Percentiles rank a stretch among this genome's conserved stretches.
Evolutionary conservation across 352 stramenopile species (phyloP).

Genomic region (Elongisporangium undulatum): DNA sequence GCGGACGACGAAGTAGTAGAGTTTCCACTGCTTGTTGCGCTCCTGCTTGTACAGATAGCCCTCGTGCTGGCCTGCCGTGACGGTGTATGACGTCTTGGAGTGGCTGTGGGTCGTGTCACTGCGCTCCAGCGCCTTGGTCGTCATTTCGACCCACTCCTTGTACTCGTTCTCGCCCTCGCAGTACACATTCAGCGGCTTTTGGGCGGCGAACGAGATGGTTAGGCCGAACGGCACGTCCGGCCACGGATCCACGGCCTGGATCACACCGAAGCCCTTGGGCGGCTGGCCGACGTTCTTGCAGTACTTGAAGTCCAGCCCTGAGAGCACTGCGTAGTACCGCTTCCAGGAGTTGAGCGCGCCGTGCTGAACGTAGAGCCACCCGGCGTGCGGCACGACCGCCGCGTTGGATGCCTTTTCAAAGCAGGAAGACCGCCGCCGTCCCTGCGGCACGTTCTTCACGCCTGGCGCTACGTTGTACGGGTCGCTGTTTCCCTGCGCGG

Average conservation of each 20-base stretch:
- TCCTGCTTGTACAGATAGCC: slow-evolving; percentile 69
- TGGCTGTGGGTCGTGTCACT: slow-evolving; percentile 41
- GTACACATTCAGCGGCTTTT: slow-evolving; percentile 37
- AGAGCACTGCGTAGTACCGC: slow-evolving; percentile 63
- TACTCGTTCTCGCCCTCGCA: slow-evolving; percentile 38
- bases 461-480: background rate
- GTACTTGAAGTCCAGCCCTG: slow-evolving; percentile 74
- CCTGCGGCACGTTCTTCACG: slow-evolving; percentile 6
- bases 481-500: background rate
- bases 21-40: slow-evolving; percentile 46
- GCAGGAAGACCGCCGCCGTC: slow-evolving; percentile 31
- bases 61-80: slow-evolving; percentile 58
- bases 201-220: slow-evolving; percentile 43
- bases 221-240: slow-evolving; percentile 44
- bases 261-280: slow-evolving; percentile 60
- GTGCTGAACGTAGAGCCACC: slow-evolving; percentile 63
- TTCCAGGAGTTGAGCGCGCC: slow-evolving; percentile 68
- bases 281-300: slow-evolving; percentile 52
- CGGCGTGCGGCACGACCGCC: slow-evolving; percentile 52
- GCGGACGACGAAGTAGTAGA: slow-evolving; percentile 55
- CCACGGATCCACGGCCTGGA: slow-evolving; percentile 39
- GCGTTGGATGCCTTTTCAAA: slow-evolving; percentile 59
- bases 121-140: slow-evolving; percentile 53
- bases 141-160: slow-evolving; percentile 40
- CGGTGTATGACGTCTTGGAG: slow-evolving; percentile 69